Evolutionary conservation across 208 protist genomes (phyloP), one percentile per base, ranked within the genome.

Genomic region (Leishmania gerbilli): DNA sequence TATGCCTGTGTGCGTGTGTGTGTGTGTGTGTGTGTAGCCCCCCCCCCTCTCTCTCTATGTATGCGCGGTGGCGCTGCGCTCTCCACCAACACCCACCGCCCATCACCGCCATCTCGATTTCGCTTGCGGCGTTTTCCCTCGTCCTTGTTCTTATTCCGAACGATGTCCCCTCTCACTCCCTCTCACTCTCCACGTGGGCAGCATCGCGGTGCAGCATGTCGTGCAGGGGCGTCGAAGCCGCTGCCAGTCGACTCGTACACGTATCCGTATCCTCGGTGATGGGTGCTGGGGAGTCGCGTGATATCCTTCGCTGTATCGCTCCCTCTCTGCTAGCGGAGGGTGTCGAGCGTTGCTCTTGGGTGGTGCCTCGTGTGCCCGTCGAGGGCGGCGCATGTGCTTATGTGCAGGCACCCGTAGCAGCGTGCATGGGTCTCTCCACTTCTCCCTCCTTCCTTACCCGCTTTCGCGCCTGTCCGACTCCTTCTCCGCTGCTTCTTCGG

Each of bases 21-120:
- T 64, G 72, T n/a, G 51, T 77, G 74, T 77, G 74, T 64, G 37
- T 74, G 68, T 45, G 74, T 77, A 45, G 53, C 74, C 47, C 3
- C 72, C 51, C 21, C 72, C 15, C 72, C 15, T 51, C 74, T 24
- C 24, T 21, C 74, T n/a, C 74, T 37, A 74, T 53, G 51, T 49
- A 68, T 55, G 51, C 51, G 21, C 13, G 51, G 15, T 55, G 21
- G 65, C 65, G 65, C 34, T 71, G 65, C 31, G 7, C 47, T 76
- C 51, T 47, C 31, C 72, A 76, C 9, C 21, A 53, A 49, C 27
- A 24, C n/a, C 34, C 31, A n/a, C 27, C 34, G 51, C 34, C n/a
- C 19, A 42, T 17, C 49, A 27, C 58, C 58, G 24, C 55, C 55
- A 58, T n/a, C 24, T 27, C 55, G 1, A 19, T n/a, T 58, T 31